phyloP scores from a whole-genome alignment of 2,329 filamentous ascomycete genomes.

The Neofusicoccum laricinum region DNA sequence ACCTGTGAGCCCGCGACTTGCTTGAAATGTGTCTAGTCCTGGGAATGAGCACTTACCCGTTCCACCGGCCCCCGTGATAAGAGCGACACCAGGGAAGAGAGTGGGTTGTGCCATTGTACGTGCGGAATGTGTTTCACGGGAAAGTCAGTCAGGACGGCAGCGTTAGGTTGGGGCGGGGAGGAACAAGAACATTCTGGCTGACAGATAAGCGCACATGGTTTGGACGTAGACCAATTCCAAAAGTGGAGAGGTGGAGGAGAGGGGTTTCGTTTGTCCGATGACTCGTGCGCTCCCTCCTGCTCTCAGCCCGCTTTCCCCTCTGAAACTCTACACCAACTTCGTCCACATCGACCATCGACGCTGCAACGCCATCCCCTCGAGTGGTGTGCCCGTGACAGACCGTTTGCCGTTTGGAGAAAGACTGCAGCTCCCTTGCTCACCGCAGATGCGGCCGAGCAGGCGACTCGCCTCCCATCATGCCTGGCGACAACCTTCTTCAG shows the following conservation, averaged over 20 bases:
- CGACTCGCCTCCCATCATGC: too few relatives aligned
- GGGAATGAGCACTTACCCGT: constrained; percentile 24
- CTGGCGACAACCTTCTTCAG: too few relatives aligned
- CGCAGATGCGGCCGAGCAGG: too few relatives aligned
- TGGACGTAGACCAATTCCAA: background rate
- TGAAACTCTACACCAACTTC: background rate
- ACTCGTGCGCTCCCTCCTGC: background rate
- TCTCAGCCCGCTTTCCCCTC: background rate
- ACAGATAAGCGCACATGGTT: background rate
- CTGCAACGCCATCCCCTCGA: too few relatives aligned
- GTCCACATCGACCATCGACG: too few relatives aligned
- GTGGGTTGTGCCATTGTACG: background rate
- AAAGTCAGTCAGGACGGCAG: too few relatives aligned
- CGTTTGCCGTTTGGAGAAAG: too few relatives aligned
- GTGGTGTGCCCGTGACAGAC: too few relatives aligned
- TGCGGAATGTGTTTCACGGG: background rate
- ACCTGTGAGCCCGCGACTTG: constrained; percentile 1
- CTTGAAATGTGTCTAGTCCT: background rate
- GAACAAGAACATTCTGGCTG: too few relatives aligned
- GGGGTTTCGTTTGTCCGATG: background rate
- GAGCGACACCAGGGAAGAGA: constrained; percentile 28
- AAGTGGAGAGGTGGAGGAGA: constrained; percentile 6
- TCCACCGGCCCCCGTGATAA: constrained; percentile 35
- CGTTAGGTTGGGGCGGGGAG: too few relatives aligned
- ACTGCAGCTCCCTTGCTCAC: too few relatives aligned